A percentile compares a stretch with the other conserved stretches of the same genome.
phyloP scores from a whole-genome alignment of 805 yeast genomes.

The Sungouiozyma ichnusensis region DNA sequence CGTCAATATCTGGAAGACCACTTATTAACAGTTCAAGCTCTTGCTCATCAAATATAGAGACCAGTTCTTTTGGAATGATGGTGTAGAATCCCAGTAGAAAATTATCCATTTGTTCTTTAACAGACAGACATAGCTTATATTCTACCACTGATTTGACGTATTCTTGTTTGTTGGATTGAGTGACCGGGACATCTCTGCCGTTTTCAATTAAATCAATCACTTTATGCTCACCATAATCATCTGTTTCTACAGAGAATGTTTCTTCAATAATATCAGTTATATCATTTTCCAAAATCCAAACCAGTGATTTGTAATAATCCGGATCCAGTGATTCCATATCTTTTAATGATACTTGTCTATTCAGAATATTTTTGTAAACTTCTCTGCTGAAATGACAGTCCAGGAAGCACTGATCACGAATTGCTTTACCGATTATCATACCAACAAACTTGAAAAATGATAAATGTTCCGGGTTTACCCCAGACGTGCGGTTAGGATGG shows the following conservation, averaged over 20 bases:
- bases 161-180: constrained; percentile 83
- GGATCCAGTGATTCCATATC: constrained; percentile 92
- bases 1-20: constrained; percentile 93
- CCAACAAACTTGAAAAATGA: constrained; percentile 94
- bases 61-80: constrained; percentile 71
- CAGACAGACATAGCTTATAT: constrained; percentile 72
- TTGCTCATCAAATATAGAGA: constrained; percentile 87
- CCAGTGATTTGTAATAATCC: constrained; percentile 81
- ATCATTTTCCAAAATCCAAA: constrained; percentile 96
- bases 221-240: constrained; percentile 86
- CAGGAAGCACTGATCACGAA: constrained; percentile 70
- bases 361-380: constrained; percentile 78
- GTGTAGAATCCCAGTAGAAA: constrained; percentile 84
- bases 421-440: constrained; percentile 86
- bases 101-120: constrained; percentile 77
- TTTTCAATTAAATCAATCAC: constrained; percentile 69
- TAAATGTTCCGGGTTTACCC: constrained; percentile 86
- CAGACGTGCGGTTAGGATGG: constrained; percentile 89
- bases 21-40: constrained; percentile 86
- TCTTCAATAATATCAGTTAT: constrained; percentile 92
- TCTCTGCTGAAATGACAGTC: constrained; percentile 95
- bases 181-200: constrained; percentile 78
- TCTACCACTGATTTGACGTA: constrained; percentile 82
- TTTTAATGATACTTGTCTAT: constrained; percentile 69
- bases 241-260: constrained; percentile 86